Evolutionary conservation across 2,329 filamentous ascomycete species (phyloP).

Genomic region (Capronia coronata): DNA sequence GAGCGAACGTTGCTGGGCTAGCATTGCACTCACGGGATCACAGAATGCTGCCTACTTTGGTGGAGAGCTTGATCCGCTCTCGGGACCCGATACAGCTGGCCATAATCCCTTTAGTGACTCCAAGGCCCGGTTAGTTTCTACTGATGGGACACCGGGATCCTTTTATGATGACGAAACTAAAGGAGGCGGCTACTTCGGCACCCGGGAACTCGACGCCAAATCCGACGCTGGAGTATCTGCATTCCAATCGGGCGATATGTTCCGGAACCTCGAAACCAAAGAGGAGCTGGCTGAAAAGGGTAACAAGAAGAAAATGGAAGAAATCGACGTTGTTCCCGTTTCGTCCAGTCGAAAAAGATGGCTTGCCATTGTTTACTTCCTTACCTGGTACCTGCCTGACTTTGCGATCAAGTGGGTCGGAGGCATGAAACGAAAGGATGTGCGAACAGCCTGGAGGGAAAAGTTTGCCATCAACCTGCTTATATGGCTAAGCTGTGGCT

Average conservation of each 20-base stretch:
- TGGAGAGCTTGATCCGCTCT: slow-evolving; percentile 54
- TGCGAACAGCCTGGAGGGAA: slow-evolving; percentile 89
- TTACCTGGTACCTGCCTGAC: slow-evolving; percentile 86
- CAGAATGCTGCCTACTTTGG: slow-evolving; percentile 45
- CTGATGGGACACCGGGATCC: slow-evolving; percentile 48
- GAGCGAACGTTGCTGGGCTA: slow-evolving; percentile 92
- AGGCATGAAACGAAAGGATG: slow-evolving; percentile 83
- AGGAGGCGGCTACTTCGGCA: slow-evolving; percentile 73
- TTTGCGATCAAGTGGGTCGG: slow-evolving; percentile 70
- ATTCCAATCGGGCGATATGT: slow-evolving; percentile 91
- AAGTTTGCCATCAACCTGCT: slow-evolving; percentile 97
- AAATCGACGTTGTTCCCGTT: slow-evolving; percentile 76
- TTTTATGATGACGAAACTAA: slow-evolving; percentile 68
- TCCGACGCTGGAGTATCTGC: slow-evolving; percentile 92
- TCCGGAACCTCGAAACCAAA: slow-evolving; percentile 88
- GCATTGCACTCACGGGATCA: slow-evolving; percentile 64
- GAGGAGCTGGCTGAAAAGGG: slow-evolving; percentile 93
- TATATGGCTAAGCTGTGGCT: slow-evolving; percentile 79
- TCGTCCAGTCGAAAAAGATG: slow-evolving; percentile 81
- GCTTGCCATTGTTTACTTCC: slow-evolving; percentile 72
- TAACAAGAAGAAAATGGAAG: slow-evolving; percentile 81
- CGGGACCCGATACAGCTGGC: slow-evolving; percentile 53
- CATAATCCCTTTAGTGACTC: slow-evolving; percentile 44
- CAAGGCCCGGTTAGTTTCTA: slow-evolving; percentile 48
- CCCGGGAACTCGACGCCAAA: slow-evolving; percentile 69